Evolutionary conservation across 2,329 filamentous ascomycete species (phyloP).

Genomic region (Epichloe brachyelytri): DNA sequence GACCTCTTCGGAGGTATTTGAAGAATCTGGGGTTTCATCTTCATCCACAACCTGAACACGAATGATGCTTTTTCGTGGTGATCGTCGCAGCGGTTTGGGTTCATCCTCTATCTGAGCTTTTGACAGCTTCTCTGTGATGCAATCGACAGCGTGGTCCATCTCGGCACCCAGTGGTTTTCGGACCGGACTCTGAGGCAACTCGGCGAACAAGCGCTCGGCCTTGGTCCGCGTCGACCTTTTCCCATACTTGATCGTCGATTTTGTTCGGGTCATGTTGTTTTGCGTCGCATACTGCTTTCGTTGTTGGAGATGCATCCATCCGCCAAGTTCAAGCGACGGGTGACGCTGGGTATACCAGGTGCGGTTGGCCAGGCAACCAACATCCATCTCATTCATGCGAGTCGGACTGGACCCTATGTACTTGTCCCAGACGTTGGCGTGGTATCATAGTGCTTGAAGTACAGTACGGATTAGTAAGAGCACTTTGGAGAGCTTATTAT

Average conservation of each 20-base stretch:
- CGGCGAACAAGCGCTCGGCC: constrained; percentile 35
- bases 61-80: constrained; percentile 9
- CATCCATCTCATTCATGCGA: neutral
- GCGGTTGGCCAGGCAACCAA: constrained; percentile 8
- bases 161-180: constrained; percentile 15
- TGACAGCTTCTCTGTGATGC: constrained; percentile 23
- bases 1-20: neutral
- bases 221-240: constrained; percentile 34
- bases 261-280: constrained; percentile 31
- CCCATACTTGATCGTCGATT: constrained; percentile 36
- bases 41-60: constrained; percentile 4
- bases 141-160: constrained; percentile 16
- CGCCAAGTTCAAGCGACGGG: neutral
- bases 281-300: neutral
- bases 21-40: constrained; percentile 5
- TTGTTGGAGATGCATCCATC: neutral
- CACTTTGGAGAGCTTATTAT: no score
- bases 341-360: neutral
- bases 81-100: constrained; percentile 3
- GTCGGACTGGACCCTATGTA: no score
- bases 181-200: constrained; percentile 37
- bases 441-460: no score
- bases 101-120: constrained; percentile 16
- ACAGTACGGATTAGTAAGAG: no score
- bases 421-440: no score